Percentiles rank a stretch among this genome's conserved stretches.
Conservation (phyloP, 768 basidiomycete species). For the Rhodotorula sphaerocarpa region DNA sequence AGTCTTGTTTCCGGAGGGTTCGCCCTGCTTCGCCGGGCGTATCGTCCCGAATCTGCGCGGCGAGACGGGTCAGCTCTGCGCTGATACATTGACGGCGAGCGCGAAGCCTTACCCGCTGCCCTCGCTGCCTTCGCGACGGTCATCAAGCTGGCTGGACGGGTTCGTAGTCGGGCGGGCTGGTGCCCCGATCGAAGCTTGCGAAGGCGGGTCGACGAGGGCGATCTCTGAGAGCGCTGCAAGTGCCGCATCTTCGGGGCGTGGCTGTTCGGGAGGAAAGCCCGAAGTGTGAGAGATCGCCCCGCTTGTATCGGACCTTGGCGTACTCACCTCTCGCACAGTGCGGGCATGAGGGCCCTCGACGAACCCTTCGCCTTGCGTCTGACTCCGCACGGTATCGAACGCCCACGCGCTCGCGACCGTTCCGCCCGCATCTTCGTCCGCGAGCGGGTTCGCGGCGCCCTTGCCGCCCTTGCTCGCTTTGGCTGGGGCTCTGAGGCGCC, state of each 20-base stretch:
- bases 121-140: too few species aligned
- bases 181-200: not conserved
- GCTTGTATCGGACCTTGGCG: too few species aligned
- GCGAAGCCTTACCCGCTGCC: too few species aligned
- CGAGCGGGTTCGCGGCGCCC: not conserved
- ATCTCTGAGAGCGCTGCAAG: constrained; percentile 28
- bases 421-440: constrained; percentile 40
- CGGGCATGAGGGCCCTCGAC: constrained; percentile 11
- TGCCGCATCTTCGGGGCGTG: constrained; percentile 10
- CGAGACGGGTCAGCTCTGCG: constrained; percentile 19
- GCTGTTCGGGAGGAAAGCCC: not conserved
- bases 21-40: constrained; percentile 84
- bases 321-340: constrained; percentile 7
- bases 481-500: constrained; percentile 50
- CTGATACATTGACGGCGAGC: not conserved
- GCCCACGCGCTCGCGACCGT: constrained; percentile 91
- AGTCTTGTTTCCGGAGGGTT: constrained; percentile 54
- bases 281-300: not conserved
- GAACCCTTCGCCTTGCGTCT: constrained; percentile 30
- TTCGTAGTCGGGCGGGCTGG: too few species aligned
- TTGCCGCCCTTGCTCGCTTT: constrained; percentile 43
- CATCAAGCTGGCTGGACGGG: too few species aligned
- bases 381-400: constrained; percentile 69
- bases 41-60: constrained; percentile 62
- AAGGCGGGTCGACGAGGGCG: constrained; percentile 18